Conservation (phyloP, 345 rosid genomes). For the Balakata baccata region DNA sequence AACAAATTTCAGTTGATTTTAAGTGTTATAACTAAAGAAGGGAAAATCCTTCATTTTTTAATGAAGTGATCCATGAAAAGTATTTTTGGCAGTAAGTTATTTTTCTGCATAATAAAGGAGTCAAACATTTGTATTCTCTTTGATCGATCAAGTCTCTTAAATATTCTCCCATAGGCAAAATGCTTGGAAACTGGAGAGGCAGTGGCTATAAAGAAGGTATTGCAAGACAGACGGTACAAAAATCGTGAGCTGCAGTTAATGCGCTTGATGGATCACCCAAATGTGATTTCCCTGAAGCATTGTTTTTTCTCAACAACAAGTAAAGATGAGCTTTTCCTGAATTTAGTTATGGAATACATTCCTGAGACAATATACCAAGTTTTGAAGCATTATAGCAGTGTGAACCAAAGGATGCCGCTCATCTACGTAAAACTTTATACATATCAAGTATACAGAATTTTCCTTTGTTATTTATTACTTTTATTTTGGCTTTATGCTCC, state of each 20-base stretch:
- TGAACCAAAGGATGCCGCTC: conserved; percentile 74
- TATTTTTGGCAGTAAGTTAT: not conserved
- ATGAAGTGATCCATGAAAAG: not conserved
- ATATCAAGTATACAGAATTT: conserved; percentile 52
- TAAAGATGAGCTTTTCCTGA: conserved; percentile 67
- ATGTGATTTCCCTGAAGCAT: too few relatives aligned
- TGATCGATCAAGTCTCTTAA: not conserved
- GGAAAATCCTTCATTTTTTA: not conserved
- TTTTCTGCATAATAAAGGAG: not conserved
- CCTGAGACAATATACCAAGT: conserved; percentile 69
- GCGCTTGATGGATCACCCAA: too few relatives aligned
- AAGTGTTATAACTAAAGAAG: not conserved
- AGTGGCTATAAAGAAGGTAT: conserved; percentile 36
- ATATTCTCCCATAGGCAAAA: conserved; percentile 51
- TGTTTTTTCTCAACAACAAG: conserved; percentile 71
- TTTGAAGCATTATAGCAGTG: conserved; percentile 54
- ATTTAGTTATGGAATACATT: conserved; percentile 83
- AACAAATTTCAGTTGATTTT: not conserved
- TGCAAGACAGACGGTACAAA: too few relatives aligned
- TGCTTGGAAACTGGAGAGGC: conserved; percentile 87
- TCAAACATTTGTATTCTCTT: not conserved
- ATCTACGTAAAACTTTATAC: conserved; percentile 72
- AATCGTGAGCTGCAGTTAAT: too few relatives aligned
- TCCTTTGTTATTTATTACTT: not conserved
- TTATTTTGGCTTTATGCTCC: not conserved